Evolutionary conservation across 129 eudicot species (phyloP).

Genomic region (Rutidosis leptorrhynchoides): DNA sequence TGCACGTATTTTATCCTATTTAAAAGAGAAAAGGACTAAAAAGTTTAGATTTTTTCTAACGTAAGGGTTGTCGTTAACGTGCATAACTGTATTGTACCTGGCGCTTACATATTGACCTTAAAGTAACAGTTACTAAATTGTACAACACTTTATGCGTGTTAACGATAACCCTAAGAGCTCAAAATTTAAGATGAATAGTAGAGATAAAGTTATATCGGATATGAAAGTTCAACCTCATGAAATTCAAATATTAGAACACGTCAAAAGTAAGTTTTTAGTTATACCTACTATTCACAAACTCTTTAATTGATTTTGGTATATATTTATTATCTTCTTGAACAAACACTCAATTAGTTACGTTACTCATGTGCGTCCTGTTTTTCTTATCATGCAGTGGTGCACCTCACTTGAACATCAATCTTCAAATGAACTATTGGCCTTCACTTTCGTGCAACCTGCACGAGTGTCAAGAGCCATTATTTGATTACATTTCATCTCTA

Average conservation of each 20-base stretch:
- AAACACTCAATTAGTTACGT: not conserved
- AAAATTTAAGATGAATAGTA: not conserved
- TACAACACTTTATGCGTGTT: no score
- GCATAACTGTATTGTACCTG: no score
- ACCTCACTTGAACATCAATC: constrained; percentile 89
- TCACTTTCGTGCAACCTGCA: constrained; percentile 84
- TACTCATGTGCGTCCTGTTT: constrained; percentile 18
- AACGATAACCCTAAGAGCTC: no score
- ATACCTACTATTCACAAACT: not conserved
- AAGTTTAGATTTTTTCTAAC: no score
- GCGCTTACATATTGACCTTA: no score
- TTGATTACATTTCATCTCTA: constrained; percentile 66
- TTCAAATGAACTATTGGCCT: constrained; percentile 97
- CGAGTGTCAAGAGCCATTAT: constrained; percentile 83
- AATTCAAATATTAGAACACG: not conserved
- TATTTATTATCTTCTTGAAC: not conserved
- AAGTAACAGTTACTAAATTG: no score
- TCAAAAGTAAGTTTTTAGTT: not conserved
- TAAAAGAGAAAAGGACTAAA: not conserved
- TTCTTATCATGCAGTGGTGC: constrained; percentile 54
- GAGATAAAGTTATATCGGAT: not conserved
- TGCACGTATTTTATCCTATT: not conserved
- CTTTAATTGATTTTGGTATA: not conserved
- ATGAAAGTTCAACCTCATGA: not conserved
- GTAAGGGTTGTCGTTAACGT: no score